These are phyloP conservation scores for Clonostachys rosea DNA, from an alignment of 2,329 filamentous ascomycete species.

Conservation along the genomic window DNA sequence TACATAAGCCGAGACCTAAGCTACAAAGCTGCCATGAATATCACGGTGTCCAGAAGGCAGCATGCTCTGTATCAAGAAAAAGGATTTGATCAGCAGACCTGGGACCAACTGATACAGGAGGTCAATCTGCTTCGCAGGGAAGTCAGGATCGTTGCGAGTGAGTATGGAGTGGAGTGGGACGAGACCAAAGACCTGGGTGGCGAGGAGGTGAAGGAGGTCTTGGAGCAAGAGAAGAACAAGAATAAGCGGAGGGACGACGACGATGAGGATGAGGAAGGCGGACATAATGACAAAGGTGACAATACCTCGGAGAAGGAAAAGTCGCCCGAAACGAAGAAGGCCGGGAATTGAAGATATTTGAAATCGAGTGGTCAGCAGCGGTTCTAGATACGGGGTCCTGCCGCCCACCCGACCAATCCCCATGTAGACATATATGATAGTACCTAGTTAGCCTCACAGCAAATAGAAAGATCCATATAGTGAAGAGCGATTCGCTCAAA, in stretches of 20 bases:
- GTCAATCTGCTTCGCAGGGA: constrained; percentile 73
- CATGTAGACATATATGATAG: no score
- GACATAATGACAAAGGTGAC: constrained; percentile 17
- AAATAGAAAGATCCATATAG: no score
- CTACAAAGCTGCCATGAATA: constrained; percentile 81
- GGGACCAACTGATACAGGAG: constrained; percentile 77
- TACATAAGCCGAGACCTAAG: constrained; percentile 88
- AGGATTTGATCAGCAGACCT: constrained; percentile 71
- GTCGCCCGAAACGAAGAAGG: not conserved
- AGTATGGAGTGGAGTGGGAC: constrained; percentile 91
- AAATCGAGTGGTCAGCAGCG: not conserved
- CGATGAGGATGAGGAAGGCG: constrained; percentile 22
- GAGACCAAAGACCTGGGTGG: constrained; percentile 68
- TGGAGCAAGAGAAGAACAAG: constrained; percentile 44
- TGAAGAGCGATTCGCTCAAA: no score
- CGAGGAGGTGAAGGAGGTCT: constrained; percentile 55
- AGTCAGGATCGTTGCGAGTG: constrained; percentile 73
- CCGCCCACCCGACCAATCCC: no score
- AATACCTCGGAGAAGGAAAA: constrained; percentile 10
- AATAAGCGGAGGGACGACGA: constrained; percentile 33
- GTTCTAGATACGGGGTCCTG: no score
- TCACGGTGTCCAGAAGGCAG: constrained; percentile 78
- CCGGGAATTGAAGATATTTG: not conserved
- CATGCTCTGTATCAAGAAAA: constrained; percentile 68
- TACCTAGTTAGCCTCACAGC: no score